Evolutionary conservation across 345 rosid genomes (phyloP), one percentile per base, ranked within the genome.

Genomic region (Gossypium anomalum): DNA sequence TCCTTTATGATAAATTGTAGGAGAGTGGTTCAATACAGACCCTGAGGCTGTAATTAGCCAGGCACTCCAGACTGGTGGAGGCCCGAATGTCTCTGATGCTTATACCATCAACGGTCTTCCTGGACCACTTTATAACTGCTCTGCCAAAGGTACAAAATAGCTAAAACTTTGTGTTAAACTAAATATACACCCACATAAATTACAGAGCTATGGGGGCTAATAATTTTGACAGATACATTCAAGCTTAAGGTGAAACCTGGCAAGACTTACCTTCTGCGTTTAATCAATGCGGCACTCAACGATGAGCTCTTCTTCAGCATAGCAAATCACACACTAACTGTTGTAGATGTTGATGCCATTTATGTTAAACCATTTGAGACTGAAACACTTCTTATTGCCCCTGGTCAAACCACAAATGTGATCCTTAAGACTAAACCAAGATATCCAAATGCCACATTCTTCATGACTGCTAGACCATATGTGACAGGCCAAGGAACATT

Each of bases 41-140:
- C 60, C 95, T 25, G 97, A 87, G 80, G 94, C 92, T 64, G 77
- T 92, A 56, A 86, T 94, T n/a, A 85, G 58, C 17, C 97, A 89
- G 74, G 96, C 98, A 22, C 77, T 89, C 0, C 90, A 81, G 66
- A 88, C 87, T 3, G 97, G 98, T 34, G 92, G 83, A 45, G 90
- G 92, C 48, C 96, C 98, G 59, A 93, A 89, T 79, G 97, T 90
- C 52, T 93, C 97, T 0, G 92, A 94, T 75, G 97, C 97, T 48
- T 92, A 85, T 78, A 89, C 97, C 15, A 81, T 94, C 59, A 90
- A 94, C 55, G 94, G 97, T 4, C 87, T 87, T 62, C 92, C 97
- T 14, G 98, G 98, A 34, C 97, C 91, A 2, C 72, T 94, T 29
- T 92, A 93, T 78, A 93, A 93, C 72, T 92, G 98, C 78, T 89